phyloP scores from a whole-genome alignment of 1,284 basidiomycete genomes.

The Cutaneotrichosporon spelunceum region DNA sequence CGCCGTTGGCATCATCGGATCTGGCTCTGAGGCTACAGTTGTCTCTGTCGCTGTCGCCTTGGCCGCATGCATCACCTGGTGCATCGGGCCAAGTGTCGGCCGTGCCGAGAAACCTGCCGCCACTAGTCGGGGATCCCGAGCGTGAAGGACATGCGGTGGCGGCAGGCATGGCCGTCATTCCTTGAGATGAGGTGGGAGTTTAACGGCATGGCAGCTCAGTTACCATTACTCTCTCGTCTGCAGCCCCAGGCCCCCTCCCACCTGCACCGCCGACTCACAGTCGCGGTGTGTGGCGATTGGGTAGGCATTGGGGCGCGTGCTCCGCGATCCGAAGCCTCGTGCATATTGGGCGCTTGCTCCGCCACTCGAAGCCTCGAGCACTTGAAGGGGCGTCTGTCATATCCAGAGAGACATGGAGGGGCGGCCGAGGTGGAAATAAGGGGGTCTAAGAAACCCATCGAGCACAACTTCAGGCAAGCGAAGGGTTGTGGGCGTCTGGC shows the following conservation, averaged over 20 bases:
- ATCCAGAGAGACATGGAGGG: neutral
- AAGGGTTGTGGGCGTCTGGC: neutral
- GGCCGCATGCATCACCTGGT: neutral
- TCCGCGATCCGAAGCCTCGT: neutral
- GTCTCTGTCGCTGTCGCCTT: neutral
- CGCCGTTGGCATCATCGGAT: neutral
- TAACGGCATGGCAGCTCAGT: neutral
- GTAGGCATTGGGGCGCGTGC: neutral
- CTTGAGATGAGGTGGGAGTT: neutral
- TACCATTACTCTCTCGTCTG: neutral
- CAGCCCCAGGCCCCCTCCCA: neutral
- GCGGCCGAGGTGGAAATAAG: neutral
- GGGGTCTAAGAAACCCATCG: neutral
- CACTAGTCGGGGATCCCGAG: neutral
- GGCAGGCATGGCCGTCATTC: slow-evolving; percentile 1
- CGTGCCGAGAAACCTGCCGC: slow-evolving; percentile 15
- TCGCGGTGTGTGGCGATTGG: neutral
- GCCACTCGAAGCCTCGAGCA: neutral
- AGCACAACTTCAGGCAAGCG: neutral
- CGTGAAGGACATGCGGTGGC: neutral
- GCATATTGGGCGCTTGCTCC: neutral
- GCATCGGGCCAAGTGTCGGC: neutral
- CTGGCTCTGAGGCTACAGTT: neutral
- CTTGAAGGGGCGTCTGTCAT: neutral
- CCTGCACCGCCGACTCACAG: neutral